These are phyloP conservation scores for Acanthochlamys bracteata DNA, from an alignment of 106 monocot genomes.

Conservation along the genomic window DNA sequence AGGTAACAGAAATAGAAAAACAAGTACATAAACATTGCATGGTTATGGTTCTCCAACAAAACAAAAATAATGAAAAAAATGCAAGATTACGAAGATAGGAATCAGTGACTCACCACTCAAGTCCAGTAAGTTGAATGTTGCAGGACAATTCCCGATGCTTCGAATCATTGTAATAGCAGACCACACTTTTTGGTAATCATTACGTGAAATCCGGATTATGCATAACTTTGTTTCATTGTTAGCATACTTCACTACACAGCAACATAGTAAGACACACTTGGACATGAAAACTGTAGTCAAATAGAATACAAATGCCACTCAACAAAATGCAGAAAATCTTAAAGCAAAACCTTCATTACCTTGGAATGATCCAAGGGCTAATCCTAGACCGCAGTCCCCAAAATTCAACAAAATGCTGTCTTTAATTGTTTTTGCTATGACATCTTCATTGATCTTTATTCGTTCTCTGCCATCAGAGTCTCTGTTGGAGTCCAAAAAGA, in stretches of 20 bases:
- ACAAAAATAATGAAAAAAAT: not conserved
- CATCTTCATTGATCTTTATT: conserved; percentile 45
- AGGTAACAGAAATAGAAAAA: too few species aligned
- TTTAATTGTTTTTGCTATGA: conserved; percentile 68
- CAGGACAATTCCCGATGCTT: conserved; percentile 58
- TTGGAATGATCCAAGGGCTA: conserved; percentile 75
- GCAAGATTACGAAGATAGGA: not conserved
- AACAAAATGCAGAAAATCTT: too few species aligned
- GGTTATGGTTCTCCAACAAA: conserved; percentile 6
- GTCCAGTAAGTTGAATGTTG: conserved; percentile 43
- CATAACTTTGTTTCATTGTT: conserved; percentile 68
- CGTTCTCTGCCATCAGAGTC: conserved; percentile 32
- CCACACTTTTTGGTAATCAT: conserved; percentile 77
- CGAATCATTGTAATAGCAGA: conserved; percentile 80
- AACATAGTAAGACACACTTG: too few species aligned
- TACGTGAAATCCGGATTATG: conserved; percentile 60
- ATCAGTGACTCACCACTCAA: conserved; percentile 31
- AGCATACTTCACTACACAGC: conserved; percentile 72
- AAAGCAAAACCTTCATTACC: too few species aligned
- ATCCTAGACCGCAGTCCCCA: conserved; percentile 78
- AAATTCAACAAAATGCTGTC: conserved; percentile 75
- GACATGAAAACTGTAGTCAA: too few species aligned
- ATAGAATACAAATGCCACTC: too few species aligned
- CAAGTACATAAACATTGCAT: too few species aligned
- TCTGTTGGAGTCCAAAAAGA: conserved; percentile 46